Evolutionary conservation across 2,329 filamentous ascomycete species (phyloP).

Genomic region (Penicillium sumatraense): DNA sequence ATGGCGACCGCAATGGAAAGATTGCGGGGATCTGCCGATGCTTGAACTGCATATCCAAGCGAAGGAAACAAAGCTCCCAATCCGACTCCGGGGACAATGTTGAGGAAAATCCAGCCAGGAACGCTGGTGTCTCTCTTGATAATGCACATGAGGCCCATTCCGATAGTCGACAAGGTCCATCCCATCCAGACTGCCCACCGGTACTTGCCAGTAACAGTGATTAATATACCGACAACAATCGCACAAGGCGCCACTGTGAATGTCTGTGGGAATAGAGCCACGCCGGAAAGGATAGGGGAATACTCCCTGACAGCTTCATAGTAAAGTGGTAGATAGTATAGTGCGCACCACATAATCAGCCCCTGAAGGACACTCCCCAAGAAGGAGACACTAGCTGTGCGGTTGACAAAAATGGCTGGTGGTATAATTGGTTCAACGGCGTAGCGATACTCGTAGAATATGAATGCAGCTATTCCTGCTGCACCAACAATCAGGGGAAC

Average conservation of each 20-base stretch:
- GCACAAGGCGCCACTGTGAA: slow-evolving; percentile 68
- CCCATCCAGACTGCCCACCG: slow-evolving; percentile 65
- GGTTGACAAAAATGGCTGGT: slow-evolving; percentile 50
- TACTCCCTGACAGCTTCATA: slow-evolving; percentile 56
- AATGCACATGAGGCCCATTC: slow-evolving; percentile 55
- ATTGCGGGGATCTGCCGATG: slow-evolving; percentile 60
- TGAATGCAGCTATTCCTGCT: slow-evolving; percentile 56
- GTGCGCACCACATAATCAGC: slow-evolving; percentile 50
- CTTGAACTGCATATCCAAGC: slow-evolving; percentile 68
- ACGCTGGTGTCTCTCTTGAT: slow-evolving; percentile 53
- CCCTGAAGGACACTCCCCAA: slow-evolving; percentile 63
- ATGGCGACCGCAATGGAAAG: slow-evolving; percentile 66
- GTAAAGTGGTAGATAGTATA: slow-evolving; percentile 60
- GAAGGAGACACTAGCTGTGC: slow-evolving; percentile 55
- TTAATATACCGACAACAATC: slow-evolving; percentile 53
- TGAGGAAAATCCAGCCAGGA: slow-evolving; percentile 64
- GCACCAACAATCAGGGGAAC: slow-evolving; percentile 64
- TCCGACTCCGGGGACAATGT: slow-evolving; percentile 63
- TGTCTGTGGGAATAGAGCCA: slow-evolving; percentile 63
- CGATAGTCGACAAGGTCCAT: slow-evolving; percentile 64
- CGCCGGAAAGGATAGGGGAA: slow-evolving; percentile 58
- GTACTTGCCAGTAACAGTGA: slow-evolving; percentile 63
- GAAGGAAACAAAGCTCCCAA: slow-evolving; percentile 68
- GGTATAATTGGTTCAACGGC: slow-evolving; percentile 58
- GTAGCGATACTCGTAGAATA: slow-evolving; percentile 58